Evolutionary conservation across 768 basidiomycete species (phyloP).

Genomic region (Lactarius vividus): DNA sequence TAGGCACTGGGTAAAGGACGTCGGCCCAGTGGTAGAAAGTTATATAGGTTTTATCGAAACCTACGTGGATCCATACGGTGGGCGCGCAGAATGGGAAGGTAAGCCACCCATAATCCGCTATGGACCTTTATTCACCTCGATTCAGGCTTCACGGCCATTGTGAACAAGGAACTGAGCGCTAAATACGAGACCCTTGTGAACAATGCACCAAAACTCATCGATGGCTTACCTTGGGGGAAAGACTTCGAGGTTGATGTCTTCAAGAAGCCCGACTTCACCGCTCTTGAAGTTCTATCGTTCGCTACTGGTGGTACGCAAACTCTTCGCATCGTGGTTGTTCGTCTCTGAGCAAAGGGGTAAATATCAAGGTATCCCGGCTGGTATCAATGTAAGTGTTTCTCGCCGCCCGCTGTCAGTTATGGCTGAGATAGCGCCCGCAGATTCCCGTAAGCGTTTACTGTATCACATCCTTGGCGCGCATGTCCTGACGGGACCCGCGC

Average conservation of each 20-base stretch:
- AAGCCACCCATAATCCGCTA: constrained; percentile 9
- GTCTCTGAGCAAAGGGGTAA: neutral
- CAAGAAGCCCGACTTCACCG: constrained; percentile 85
- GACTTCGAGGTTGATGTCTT: constrained; percentile 54
- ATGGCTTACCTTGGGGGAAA: constrained; percentile 78
- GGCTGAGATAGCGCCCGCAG: constrained; percentile 34
- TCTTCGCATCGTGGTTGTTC: neutral
- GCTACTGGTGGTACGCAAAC: constrained; percentile 67
- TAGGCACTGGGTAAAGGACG: constrained; percentile 79
- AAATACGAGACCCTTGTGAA: constrained; percentile 79
- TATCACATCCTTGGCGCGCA: neutral
- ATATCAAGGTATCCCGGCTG: constrained; percentile 69
- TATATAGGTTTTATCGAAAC: constrained; percentile 88
- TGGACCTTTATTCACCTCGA: neutral
- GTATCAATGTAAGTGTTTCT: constrained; percentile 64
- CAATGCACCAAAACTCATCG: constrained; percentile 73
- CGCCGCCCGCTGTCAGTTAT: constrained; percentile 6
- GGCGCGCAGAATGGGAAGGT: constrained; percentile 94
- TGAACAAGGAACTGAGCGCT: constrained; percentile 77
- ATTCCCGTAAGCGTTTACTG: constrained; percentile 51
- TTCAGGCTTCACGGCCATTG: constrained; percentile 81
- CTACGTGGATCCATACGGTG: constrained; percentile 80
- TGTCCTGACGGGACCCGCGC: constrained; percentile 1
- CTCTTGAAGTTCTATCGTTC: constrained; percentile 78
- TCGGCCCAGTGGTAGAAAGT: constrained; percentile 83